phyloP scores from a whole-genome alignment of 2,329 filamentous ascomycete genomes.

The Aquanectria penicillioides region DNA sequence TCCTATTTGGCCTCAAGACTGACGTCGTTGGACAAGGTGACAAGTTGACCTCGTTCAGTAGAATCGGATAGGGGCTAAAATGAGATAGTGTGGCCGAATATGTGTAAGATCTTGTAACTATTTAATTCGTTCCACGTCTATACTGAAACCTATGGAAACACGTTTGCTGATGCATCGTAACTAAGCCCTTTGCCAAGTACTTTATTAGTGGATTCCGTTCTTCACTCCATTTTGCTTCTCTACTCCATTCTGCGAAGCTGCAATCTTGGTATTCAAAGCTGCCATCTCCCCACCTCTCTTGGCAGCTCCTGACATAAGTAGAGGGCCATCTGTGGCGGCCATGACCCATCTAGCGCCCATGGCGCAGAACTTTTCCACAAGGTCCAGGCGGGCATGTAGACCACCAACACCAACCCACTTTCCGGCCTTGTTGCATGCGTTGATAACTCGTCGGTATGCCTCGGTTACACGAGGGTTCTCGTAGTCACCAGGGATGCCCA shows the following conservation, averaged over 20 bases:
- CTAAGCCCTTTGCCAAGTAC: too few relatives aligned
- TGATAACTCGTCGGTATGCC: slow-evolving; percentile 46
- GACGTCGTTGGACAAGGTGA: too few relatives aligned
- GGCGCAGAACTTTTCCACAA: slow-evolving; percentile 49
- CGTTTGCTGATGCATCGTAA: too few relatives aligned
- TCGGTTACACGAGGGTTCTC: slow-evolving; percentile 35
- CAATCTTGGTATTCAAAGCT: slow-evolving; percentile 29
- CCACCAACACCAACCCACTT: slow-evolving; percentile 54
- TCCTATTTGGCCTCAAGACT: too few relatives aligned
- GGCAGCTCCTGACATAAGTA: slow-evolving; percentile 38
- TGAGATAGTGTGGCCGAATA: too few relatives aligned
- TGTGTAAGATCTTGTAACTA: too few relatives aligned
- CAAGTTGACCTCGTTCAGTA: too few relatives aligned
- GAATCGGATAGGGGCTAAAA: too few relatives aligned
- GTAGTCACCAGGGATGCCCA: slow-evolving; percentile 47
- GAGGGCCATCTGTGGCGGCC: slow-evolving; percentile 43
- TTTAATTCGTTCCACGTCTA: too few relatives aligned
- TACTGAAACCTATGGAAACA: too few relatives aligned
- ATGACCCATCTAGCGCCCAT: slow-evolving; percentile 44
- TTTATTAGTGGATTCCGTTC: background rate
- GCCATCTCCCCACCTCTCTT: slow-evolving; percentile 41
- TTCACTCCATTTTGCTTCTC: slow-evolving; percentile 6
- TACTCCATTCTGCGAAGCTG: slow-evolving; percentile 8
- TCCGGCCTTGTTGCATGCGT: slow-evolving; percentile 49
- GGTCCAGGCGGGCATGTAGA: slow-evolving; percentile 51